Evolutionary conservation across 768 basidiomycete genomes (phyloP), one percentile per base, ranked within the genome.

Genomic region (Suillus alpinus): DNA sequence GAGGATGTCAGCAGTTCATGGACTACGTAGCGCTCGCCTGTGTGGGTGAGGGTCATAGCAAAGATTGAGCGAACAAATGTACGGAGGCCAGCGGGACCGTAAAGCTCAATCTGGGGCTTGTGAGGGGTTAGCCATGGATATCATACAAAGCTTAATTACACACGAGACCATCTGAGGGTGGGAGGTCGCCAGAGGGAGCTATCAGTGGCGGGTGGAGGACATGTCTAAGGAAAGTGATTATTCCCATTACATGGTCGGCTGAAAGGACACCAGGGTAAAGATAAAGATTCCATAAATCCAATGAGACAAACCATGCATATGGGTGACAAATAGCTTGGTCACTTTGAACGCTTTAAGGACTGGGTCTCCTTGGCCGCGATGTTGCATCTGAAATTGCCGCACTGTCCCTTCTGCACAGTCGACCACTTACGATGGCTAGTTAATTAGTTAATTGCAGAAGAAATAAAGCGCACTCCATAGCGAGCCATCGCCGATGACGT

Each of bases 391-490:
- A 63, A 92, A 86, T 68, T 93, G 91, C 31, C 88, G 79, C 14
- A 83, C 74, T 13, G 91, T 92, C 39, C 92, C 92, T 73, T 92
- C 90, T 14, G 89, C 91, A 73, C 91, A 91, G 70, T 93, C 91
- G 23, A 93, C 81, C 87, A 93, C 90, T 91, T 66, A 31, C 46
- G 50, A 13, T 44, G 16, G 49, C 50, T 58, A 63, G 62, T 62
- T 55, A 61, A 49, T 37, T 5, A 34, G 40, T 46, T 47, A 12
- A 39, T 18, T 29, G 32, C 58, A 26, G 36, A 51, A 59, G 44
- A 51, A 26, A 29, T 36, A 56, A 37, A 62, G 65, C 83, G 67
- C 72, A 91, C 91, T 87, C 89, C 90, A 92, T 29, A 90, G 74
- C 9, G 81, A 76, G 18, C 81, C 80, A 63, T 86, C 77, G 10